Conservation (phyloP, 2,329 filamentous ascomycete species). For the Fusarium metavorans region DNA sequence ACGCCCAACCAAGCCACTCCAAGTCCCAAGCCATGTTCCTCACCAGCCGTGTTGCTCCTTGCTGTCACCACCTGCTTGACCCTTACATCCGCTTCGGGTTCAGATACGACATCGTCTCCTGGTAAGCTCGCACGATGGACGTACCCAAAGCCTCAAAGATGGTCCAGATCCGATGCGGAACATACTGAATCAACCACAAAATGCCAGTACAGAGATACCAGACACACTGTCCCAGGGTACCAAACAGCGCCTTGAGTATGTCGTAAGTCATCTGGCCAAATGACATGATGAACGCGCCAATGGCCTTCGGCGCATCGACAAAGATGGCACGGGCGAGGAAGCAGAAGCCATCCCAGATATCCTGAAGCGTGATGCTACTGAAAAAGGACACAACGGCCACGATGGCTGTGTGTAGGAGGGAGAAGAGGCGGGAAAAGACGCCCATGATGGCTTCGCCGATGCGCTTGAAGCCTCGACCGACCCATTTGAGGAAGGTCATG, state of each 20-base stretch:
- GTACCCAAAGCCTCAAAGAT: constrained; percentile 48
- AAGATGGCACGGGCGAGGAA: constrained; percentile 48
- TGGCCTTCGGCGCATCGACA: constrained; percentile 44
- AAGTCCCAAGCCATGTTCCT: not conserved
- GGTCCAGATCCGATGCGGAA: constrained; percentile 50
- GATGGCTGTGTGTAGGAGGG: constrained; percentile 52
- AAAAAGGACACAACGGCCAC: constrained; percentile 52
- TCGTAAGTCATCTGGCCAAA: constrained; percentile 43
- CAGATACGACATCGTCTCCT: constrained; percentile 53
- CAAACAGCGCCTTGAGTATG: constrained; percentile 48
- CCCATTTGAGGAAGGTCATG: constrained; percentile 44
- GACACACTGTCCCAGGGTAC: constrained; percentile 44
- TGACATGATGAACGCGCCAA: constrained; percentile 40
- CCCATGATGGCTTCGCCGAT: constrained; percentile 42
- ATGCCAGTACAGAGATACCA: constrained; percentile 43
- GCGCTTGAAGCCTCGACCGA: constrained; percentile 45
- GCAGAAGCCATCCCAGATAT: constrained; percentile 53
- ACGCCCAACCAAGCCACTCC: not conserved
- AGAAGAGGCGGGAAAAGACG: constrained; percentile 44
- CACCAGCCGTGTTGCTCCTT: not conserved
- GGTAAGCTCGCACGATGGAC: constrained; percentile 47
- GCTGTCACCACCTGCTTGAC: not conserved
- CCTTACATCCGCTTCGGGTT: constrained; percentile 51
- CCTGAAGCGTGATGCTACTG: constrained; percentile 51
- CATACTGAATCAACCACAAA: constrained; percentile 48